Evolutionary conservation across 331 rosid genomes (phyloP).

Genomic region (Cucumis variabilis): DNA sequence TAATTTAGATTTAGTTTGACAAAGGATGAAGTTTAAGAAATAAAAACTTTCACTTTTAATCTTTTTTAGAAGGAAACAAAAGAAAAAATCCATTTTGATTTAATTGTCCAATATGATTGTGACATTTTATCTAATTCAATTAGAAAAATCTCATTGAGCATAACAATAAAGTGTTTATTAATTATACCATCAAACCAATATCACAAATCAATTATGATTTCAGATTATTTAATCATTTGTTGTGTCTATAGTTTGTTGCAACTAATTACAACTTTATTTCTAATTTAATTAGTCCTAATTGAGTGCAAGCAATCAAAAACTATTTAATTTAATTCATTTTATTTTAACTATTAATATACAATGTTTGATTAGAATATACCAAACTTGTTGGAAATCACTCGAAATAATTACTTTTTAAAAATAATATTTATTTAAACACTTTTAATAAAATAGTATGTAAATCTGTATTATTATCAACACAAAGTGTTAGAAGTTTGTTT

Average conservation of each 20-base stretch:
- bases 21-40: background rate
- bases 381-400: too few species aligned
- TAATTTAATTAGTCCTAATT: background rate
- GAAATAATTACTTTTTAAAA: too few species aligned
- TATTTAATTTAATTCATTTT: background rate
- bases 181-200: background rate
- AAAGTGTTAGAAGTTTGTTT: too few species aligned
- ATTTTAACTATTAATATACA: background rate
- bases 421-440: too few species aligned
- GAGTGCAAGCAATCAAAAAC: background rate
- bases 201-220: too few species aligned
- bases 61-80: too few species aligned
- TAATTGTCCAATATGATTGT: slow-evolving; percentile 2
- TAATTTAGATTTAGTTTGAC: background rate
- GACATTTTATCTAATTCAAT: slow-evolving; percentile 20
- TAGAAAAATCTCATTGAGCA: background rate
- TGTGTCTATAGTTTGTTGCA: slow-evolving; percentile 5
- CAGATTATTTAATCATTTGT: background rate
- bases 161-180: background rate
- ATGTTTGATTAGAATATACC: background rate
- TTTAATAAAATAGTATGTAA: too few species aligned
- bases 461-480: too few species aligned
- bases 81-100: background rate
- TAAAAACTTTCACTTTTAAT: background rate
- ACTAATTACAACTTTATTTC: background rate